phyloP scores from a whole-genome alignment of 805 yeast genomes.

The Candida xyloterini region DNA sequence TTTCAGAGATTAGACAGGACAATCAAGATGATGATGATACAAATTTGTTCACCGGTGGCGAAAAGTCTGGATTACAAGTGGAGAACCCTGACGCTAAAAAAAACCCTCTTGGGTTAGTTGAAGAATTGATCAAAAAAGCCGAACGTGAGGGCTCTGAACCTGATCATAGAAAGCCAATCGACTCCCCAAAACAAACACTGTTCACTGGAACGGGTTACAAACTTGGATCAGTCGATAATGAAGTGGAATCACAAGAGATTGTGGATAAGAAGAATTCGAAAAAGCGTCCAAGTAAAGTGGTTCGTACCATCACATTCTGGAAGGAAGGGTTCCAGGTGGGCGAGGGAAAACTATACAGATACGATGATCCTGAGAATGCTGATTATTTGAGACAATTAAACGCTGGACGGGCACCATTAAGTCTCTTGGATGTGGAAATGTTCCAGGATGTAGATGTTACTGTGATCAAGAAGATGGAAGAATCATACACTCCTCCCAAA shows the following conservation, averaged over 20 bases:
- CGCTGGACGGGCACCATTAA: conserved; percentile 87
- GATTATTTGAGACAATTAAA: conserved; percentile 75
- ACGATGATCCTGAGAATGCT: conserved; percentile 90
- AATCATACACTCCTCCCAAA: conserved; percentile 61
- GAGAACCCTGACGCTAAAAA: conserved; percentile 57
- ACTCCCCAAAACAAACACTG: conserved; percentile 27
- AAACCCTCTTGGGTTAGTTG: conserved; percentile 43
- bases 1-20: conserved; percentile 33
- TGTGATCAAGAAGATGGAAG: conserved; percentile 77
- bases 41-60: conserved; percentile 55
- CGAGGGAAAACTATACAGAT: conserved; percentile 80
- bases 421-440: conserved; percentile 73
- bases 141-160: conserved; percentile 57
- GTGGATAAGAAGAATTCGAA: conserved; percentile 27
- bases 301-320: conserved; percentile 90
- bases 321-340: conserved; percentile 94
- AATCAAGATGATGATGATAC: conserved; percentile 33
- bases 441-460: conserved; percentile 94
- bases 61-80: conserved; percentile 75
- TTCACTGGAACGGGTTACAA: conserved; percentile 54
- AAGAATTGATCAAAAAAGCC: conserved; percentile 64
- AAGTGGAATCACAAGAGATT: conserved; percentile 31
- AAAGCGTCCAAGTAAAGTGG: conserved; percentile 46
- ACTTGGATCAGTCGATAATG: conserved; percentile 45
- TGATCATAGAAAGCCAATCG: conserved; percentile 27